Percentiles rank a stretch among this genome's conserved stretches.
Conservation (phyloP, 805 yeast species). For the Hanseniaspora vineae region DNA sequence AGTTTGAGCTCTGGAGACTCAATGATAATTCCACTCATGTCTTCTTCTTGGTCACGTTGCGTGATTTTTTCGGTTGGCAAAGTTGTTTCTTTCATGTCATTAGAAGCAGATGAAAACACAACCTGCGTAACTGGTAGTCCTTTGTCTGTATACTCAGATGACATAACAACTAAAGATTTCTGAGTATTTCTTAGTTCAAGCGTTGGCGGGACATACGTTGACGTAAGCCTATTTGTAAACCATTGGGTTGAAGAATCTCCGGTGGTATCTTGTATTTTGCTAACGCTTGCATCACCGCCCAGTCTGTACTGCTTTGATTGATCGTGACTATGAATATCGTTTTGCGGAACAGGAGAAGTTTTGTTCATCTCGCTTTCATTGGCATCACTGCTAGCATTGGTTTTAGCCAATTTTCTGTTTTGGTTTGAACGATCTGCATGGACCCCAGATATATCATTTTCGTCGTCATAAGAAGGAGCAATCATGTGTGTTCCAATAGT, state of each 20-base stretch:
- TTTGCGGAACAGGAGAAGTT: too few relatives aligned
- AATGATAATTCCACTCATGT: neutral
- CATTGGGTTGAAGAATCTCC: neutral
- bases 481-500: too few relatives aligned
- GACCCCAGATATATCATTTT: too few relatives aligned
- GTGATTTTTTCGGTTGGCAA: neutral
- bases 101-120: neutral
- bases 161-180: neutral
- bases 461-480: too few relatives aligned
- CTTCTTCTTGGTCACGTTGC: neutral
- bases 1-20: neutral
- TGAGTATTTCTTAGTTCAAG: neutral
- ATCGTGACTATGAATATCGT: too few relatives aligned
- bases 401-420: too few relatives aligned
- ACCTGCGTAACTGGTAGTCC: neutral
- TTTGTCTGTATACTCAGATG: neutral
- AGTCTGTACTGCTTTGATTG: neutral
- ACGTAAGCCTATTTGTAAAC: neutral
- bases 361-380: too few relatives aligned
- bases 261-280: neutral
- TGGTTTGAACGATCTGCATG: too few relatives aligned
- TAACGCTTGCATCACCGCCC: neutral
- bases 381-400: too few relatives aligned
- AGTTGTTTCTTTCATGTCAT: neutral
- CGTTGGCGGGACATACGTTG: neutral